Base-by-base conservation (phyloP, 2,329 filamentous ascomycete genomes). In the Knufia petricola region DNA sequence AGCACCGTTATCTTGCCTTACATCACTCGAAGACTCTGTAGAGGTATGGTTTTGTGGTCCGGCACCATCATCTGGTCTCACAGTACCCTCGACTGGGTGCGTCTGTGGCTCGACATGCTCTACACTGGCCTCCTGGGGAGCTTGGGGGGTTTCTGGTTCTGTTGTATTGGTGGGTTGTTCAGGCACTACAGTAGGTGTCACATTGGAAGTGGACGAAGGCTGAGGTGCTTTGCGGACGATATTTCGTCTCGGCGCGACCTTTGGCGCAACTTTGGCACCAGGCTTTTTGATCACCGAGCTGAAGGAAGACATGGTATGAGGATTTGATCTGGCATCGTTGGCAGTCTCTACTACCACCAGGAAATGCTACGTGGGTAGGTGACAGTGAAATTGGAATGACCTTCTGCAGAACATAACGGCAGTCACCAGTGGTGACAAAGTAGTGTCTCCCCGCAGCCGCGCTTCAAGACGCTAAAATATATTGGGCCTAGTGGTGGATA, bases 221-320 rank as follows among this genome's bases (percentile, higher is more conserved):
- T 44, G 41, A 31, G 41, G 12, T 55, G 73, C 43, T 26, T 50
- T 46, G 42, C 53, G 55, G 28, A 47, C 52, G 24, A 57, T 44
- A 44, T 59, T 57, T 43, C 52, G 49, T 30, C 54, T 48, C 1
- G 56, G 70, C 28, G 77, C 78, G 55, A 77, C 77, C 68, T 84
- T 87, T 38, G 83, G 83, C 63, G 84, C 84, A 69, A 87, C 86
- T 66, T 85, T 84, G 68, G 85, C 85, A 65, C 82, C 74, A 68
- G 83, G 82, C 66, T 59, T 63, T 72, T 71, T 74, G 53, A 77
- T 74, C 36, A 70, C 73, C 48, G 75, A 77, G 58, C 72, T 76
- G 52, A 74, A 75, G 38, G 77, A 68, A 17, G 73, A 70, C 65
- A 74, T 65, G 6, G 6, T 36, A n/a, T 7, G 7, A 13, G 15